Evolutionary conservation across 2,329 filamentous ascomycete species (phyloP).

Genomic region (Diaporthe citri): DNA sequence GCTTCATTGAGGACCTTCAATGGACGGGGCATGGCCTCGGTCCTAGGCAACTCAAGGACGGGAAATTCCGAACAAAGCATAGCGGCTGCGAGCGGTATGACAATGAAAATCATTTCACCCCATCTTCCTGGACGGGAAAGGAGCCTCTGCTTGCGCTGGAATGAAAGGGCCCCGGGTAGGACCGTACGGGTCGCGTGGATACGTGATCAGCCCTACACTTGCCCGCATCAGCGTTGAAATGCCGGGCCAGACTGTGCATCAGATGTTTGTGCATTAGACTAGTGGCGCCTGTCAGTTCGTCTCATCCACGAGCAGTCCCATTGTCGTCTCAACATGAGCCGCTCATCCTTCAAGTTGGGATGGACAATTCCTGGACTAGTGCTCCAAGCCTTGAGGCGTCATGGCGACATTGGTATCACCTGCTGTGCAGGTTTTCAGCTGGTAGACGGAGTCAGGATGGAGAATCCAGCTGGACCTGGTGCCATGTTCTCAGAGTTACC

Average conservation of each 20-base stretch:
- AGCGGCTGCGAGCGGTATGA: neutral
- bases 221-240: neutral
- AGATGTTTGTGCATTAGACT: neutral
- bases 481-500: neutral
- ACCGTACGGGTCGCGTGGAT: neutral
- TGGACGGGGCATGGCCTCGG: too few species aligned
- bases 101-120: too few species aligned
- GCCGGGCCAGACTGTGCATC: neutral
- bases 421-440: neutral
- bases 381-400: neutral
- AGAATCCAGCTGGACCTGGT: too few species aligned
- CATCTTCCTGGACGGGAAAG: neutral
- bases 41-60: fast-evolving
- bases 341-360: neutral
- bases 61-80: neutral
- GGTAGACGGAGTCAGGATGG: neutral
- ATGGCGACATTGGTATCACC: neutral
- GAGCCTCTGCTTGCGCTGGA: too few species aligned
- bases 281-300: neutral
- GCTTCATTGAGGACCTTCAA: neutral
- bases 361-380: neutral
- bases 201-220: neutral
- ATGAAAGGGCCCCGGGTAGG: neutral
- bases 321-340: slow-evolving; percentile 10
- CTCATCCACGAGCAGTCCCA: neutral